Conservation (phyloP, 2,329 filamentous ascomycete species). For the Metarhizium sp. region DNA sequence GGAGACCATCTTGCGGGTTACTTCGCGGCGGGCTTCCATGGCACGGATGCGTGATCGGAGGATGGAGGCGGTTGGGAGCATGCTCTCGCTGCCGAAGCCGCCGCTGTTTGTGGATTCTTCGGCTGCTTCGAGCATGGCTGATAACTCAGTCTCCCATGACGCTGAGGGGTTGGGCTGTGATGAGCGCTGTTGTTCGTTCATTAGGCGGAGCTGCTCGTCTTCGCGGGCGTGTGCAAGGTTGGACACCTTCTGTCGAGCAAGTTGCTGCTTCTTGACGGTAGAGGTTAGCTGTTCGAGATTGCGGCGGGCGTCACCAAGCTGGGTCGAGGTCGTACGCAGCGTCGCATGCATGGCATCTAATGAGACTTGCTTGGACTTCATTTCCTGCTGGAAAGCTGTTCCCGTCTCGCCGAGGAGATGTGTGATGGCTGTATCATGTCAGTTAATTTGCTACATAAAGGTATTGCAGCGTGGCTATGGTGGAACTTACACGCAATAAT, state of each 20-base stretch:
- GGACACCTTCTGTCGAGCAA: conserved; percentile 61
- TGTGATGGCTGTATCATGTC: conserved; percentile 54
- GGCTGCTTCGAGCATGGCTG: conserved; percentile 34
- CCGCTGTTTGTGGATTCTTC: conserved; percentile 22
- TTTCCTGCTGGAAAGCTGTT: conserved; percentile 67
- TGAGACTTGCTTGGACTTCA: conserved; percentile 72
- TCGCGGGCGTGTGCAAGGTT: conserved; percentile 71
- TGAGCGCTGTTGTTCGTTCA: conserved; percentile 30
- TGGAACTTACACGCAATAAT: conserved; percentile 63
- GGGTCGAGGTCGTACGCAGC: conserved; percentile 70
- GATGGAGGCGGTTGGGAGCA: conserved; percentile 49
- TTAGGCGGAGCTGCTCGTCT: conserved; percentile 50
- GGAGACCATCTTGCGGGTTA: conserved; percentile 57
- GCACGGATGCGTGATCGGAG: conserved; percentile 62
- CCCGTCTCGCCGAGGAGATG: conserved; percentile 73
- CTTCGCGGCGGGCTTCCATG: conserved; percentile 58
- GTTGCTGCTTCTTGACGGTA: conserved; percentile 52
- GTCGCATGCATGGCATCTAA: conserved; percentile 75
- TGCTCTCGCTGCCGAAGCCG: conserved; percentile 26
- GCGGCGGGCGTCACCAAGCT: conserved; percentile 68
- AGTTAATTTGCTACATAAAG: not conserved
- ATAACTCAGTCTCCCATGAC: conserved; percentile 46
- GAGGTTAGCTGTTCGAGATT: conserved; percentile 62
- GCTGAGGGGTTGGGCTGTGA: conserved; percentile 35
- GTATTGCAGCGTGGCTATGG: not conserved